Percentiles rank a stretch among this genome's conserved stretches.
Conservation (phyloP, 768 basidiomycete species). For the Termitomyces sp. region DNA sequence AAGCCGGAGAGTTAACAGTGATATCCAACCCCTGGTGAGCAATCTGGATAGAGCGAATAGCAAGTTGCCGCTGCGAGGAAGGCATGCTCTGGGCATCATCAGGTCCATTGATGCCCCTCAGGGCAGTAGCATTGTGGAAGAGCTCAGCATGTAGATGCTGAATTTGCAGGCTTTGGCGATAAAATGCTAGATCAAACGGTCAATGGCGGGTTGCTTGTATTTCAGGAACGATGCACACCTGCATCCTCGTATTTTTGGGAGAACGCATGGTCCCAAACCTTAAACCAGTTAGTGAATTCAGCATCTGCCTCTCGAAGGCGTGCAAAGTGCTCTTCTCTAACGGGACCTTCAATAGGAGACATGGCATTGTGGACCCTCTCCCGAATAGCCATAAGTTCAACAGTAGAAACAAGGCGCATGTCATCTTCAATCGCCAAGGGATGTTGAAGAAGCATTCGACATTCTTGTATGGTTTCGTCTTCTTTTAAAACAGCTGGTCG, state of each 20-base stretch:
- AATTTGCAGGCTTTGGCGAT: slow-evolving; percentile 83
- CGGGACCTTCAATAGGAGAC: slow-evolving; percentile 74
- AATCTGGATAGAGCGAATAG: slow-evolving; percentile 79
- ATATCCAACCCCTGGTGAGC: slow-evolving; percentile 81
- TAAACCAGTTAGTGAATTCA: slow-evolving; percentile 82
- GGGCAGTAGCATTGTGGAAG: slow-evolving; percentile 81
- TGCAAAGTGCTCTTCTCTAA: slow-evolving; percentile 68
- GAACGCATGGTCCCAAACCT: slow-evolving; percentile 76
- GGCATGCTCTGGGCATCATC: slow-evolving; percentile 88
- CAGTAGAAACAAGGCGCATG: slow-evolving; percentile 91
- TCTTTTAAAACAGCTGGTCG: slow-evolving; percentile 91
- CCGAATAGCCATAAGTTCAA: slow-evolving; percentile 88
- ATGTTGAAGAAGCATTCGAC: slow-evolving; percentile 77
- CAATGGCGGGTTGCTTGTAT: not conserved
- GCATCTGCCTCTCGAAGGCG: slow-evolving; percentile 70
- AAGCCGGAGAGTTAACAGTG: slow-evolving; percentile 79
- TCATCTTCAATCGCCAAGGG: slow-evolving; percentile 91
- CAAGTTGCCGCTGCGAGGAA: slow-evolving; percentile 71
- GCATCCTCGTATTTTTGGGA: slow-evolving; percentile 83
- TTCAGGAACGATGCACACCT: slow-evolving; percentile 40
- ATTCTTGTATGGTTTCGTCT: slow-evolving; percentile 86
- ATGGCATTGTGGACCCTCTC: slow-evolving; percentile 84
- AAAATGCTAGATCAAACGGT: slow-evolving; percentile 57
- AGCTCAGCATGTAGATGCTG: slow-evolving; percentile 86
- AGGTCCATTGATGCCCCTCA: slow-evolving; percentile 80